phyloP scores from a whole-genome alignment of 2,329 filamentous ascomycete genomes.

The Bimuria novae-zelandiae region DNA sequence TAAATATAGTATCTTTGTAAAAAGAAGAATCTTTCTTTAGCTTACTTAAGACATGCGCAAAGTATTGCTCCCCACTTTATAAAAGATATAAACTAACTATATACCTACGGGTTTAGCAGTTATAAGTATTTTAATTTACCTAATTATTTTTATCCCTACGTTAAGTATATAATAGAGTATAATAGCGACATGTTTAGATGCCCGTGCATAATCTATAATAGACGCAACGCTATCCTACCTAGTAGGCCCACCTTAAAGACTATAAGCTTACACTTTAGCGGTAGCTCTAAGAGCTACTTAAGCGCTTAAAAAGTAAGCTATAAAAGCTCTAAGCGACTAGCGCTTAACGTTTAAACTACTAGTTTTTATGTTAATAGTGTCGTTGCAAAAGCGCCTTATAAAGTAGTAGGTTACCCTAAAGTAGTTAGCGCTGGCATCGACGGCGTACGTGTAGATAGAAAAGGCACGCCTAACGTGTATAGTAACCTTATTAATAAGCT shows the following conservation, averaged over 20 bases:
- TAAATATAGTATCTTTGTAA: too few relatives aligned
- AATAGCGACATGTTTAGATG: slow-evolving; percentile 50
- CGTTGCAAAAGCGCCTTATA: neutral
- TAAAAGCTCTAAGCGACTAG: neutral
- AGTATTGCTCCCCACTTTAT: too few relatives aligned
- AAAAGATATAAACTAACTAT: too few relatives aligned
- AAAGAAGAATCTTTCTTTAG: too few relatives aligned
- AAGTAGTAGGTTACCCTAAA: slow-evolving; percentile 27
- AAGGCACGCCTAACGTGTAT: slow-evolving; percentile 60
- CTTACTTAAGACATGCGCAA: too few relatives aligned
- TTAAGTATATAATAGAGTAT: slow-evolving; percentile 59
- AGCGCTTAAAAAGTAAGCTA: neutral
- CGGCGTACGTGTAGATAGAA: slow-evolving; percentile 49
- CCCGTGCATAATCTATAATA: slow-evolving; percentile 55
- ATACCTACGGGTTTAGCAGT: too few relatives aligned
- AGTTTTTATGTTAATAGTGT: neutral
- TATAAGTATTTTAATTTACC: slow-evolving; percentile 59
- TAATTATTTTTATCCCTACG: slow-evolving; percentile 61
- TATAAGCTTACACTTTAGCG: slow-evolving; percentile 9
- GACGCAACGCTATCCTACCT: slow-evolving; percentile 23
- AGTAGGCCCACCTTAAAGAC: slow-evolving; percentile 6
- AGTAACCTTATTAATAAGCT: slow-evolving; percentile 56
- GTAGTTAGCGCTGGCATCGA: slow-evolving; percentile 25
- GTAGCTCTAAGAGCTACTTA: neutral
- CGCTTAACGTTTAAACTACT: neutral